phyloP scores from a whole-genome alignment of 2,329 filamentous ascomycete genomes.

The Sporothrix protearum region DNA sequence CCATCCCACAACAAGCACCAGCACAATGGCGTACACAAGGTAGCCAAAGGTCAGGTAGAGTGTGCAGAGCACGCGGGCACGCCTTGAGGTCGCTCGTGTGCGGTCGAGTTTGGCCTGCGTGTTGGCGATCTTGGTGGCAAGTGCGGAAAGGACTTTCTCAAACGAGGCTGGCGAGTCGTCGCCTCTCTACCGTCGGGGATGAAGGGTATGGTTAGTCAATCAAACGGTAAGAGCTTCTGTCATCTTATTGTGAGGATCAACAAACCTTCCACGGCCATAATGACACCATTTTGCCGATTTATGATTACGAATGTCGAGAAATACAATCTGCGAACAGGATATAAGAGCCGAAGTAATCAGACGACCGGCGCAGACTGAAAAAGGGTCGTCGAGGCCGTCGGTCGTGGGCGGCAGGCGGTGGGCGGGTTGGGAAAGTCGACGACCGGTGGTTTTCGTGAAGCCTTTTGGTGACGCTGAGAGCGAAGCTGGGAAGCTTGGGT shows the following conservation, averaged over 20 bases:
- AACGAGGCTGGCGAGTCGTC: slow-evolving; percentile 84
- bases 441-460: no score
- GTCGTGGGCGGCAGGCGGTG: background rate
- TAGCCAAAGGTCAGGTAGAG: slow-evolving; percentile 90
- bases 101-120: slow-evolving; percentile 70
- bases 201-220: background rate
- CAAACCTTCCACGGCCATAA: slow-evolving; percentile 33
- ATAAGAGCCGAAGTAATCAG: background rate
- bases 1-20: slow-evolving; percentile 81
- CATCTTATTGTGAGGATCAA: background rate
- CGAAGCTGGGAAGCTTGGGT: slow-evolving; percentile 11
- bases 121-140: slow-evolving; percentile 77
- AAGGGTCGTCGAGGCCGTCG: background rate
- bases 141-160: slow-evolving; percentile 79
- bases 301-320: background rate
- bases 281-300: slow-evolving; percentile 32
- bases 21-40: slow-evolving; percentile 76
- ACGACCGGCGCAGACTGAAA: background rate
- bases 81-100: slow-evolving; percentile 67
- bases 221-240: background rate
- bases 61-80: slow-evolving; percentile 80
- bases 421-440: background rate
- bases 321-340: no score
- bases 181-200: slow-evolving; percentile 56
- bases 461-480: slow-evolving; percentile 1